phyloP scores from a whole-genome alignment of 495 filamentous ascomycete genomes.

The Hyaloscypha bicolor region DNA sequence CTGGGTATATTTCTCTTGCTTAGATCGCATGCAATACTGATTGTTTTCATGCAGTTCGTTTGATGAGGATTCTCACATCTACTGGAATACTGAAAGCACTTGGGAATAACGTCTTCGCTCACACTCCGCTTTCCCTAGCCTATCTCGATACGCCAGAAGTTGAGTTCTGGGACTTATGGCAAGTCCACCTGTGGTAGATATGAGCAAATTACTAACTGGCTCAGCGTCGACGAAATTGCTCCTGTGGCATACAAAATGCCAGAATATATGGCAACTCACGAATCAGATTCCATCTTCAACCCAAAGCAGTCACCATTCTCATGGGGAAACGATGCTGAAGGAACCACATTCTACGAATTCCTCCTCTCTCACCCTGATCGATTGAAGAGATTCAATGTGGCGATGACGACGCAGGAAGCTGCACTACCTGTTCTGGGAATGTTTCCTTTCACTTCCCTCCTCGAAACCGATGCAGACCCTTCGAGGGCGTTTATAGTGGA shows the following conservation, averaged over 20 bases:
- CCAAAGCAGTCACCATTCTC: constrained; percentile 27
- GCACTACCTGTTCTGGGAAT: constrained; percentile 31
- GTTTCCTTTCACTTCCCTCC: constrained; percentile 30
- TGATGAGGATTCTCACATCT: constrained; percentile 31
- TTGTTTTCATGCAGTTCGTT: constrained; percentile 19
- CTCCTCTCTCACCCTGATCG: constrained; percentile 26
- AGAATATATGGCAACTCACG: constrained; percentile 27
- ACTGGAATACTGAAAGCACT: constrained; percentile 30
- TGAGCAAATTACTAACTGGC: not conserved
- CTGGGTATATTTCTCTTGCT: constrained; percentile 21
- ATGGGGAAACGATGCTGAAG: constrained; percentile 28
- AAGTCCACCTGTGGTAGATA: not conserved
- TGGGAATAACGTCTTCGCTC: constrained; percentile 27
- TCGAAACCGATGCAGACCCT: not conserved
- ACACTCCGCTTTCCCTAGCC: constrained; percentile 31
- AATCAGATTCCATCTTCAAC: constrained; percentile 24
- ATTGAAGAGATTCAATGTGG: constrained; percentile 28
- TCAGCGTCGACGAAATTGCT: constrained; percentile 31
- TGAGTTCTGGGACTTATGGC: constrained; percentile 24
- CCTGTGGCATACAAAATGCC: constrained; percentile 24
- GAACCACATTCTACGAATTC: constrained; percentile 32
- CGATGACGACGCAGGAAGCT: constrained; percentile 29
- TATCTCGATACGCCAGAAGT: constrained; percentile 34
- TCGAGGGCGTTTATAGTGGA: constrained; percentile 33
- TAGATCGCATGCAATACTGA: not conserved